These are phyloP conservation scores for Floccularia luteovirens DNA, from an alignment of 768 basidiomycete species.

Conservation along the genomic window DNA sequence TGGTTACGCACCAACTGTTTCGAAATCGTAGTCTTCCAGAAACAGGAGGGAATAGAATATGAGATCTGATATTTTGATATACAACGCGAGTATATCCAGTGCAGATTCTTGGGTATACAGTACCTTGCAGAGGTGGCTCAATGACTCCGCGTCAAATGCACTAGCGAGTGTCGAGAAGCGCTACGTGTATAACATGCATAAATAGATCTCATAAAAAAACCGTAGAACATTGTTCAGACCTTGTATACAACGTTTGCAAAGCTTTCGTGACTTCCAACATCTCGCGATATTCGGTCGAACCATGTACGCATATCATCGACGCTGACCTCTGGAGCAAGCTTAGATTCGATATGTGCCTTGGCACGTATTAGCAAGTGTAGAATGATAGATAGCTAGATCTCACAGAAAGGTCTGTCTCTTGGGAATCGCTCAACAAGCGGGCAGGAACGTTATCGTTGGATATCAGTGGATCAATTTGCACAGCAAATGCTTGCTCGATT, in stretches of 20 bases:
- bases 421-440: slow-evolving; percentile 49
- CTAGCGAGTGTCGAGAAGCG: slow-evolving; percentile 46
- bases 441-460: slow-evolving; percentile 38
- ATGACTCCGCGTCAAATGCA: slow-evolving; percentile 55
- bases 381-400: slow-evolving; percentile 8
- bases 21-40: slow-evolving; percentile 70
- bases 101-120: slow-evolving; percentile 51
- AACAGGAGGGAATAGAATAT: slow-evolving; percentile 54
- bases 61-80: slow-evolving; percentile 57
- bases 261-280: slow-evolving; percentile 45
- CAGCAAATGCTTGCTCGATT: slow-evolving; percentile 43
- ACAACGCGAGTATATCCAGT: slow-evolving; percentile 64
- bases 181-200: slow-evolving; percentile 26
- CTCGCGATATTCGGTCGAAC: slow-evolving; percentile 42
- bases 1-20: slow-evolving; percentile 59
- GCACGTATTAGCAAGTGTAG: slow-evolving; percentile 3
- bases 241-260: slow-evolving; percentile 53
- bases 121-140: slow-evolving; percentile 64
- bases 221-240: slow-evolving; percentile 27
- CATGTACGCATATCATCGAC: slow-evolving; percentile 27
- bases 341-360: slow-evolving; percentile 52
- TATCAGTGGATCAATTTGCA: slow-evolving; percentile 43
- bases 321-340: slow-evolving; percentile 42
- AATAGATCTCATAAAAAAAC: slow-evolving; percentile 1
- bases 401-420: slow-evolving; percentile 59